These are phyloP conservation scores for Aspergillus conjunctus DNA, from an alignment of 495 filamentous ascomycete genomes.

Conservation along the genomic window DNA sequence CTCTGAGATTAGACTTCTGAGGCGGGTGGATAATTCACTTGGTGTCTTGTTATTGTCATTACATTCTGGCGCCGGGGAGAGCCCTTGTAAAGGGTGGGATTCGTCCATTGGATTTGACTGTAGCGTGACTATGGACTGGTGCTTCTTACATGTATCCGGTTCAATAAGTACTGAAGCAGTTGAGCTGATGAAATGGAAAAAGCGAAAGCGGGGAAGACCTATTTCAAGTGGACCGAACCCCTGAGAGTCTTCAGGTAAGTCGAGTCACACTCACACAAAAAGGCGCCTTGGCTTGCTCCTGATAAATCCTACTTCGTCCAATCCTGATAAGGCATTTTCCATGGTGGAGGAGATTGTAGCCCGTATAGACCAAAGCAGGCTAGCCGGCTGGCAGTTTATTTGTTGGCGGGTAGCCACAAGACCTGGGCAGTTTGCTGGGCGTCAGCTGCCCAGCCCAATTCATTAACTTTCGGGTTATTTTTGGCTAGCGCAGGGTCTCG, in stretches of 20 bases:
- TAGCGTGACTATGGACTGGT: not conserved
- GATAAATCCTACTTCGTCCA: not conserved
- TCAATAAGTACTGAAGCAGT: not conserved
- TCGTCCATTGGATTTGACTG: not conserved
- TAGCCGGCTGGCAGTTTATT: not conserved
- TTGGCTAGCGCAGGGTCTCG: not conserved
- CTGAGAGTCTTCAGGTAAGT: not conserved
- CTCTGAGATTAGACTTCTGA: slow-evolving; percentile 1
- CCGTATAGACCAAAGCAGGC: not conserved
- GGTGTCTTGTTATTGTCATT: not conserved
- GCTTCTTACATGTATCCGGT: not conserved
- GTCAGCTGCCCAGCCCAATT: slow-evolving; percentile 3
- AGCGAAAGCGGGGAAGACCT: not conserved
- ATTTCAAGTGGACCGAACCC: not conserved
- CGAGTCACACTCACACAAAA: slow-evolving; percentile 1
- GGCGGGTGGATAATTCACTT: not conserved
- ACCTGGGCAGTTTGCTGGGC: not conserved
- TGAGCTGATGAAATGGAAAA: not conserved
- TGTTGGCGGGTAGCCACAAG: not conserved
- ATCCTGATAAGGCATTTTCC: slow-evolving; percentile 1
- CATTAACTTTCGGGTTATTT: not conserved
- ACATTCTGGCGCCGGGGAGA: not conserved
- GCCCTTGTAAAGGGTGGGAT: not conserved
- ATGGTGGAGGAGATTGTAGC: not conserved
- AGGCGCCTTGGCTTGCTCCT: slow-evolving; percentile 4